A percentile compares a stretch with the other conserved stretches of the same genome.
Conservation (phyloP, 768 basidiomycete species). For the Phylloporus rhodoxanthus region DNA sequence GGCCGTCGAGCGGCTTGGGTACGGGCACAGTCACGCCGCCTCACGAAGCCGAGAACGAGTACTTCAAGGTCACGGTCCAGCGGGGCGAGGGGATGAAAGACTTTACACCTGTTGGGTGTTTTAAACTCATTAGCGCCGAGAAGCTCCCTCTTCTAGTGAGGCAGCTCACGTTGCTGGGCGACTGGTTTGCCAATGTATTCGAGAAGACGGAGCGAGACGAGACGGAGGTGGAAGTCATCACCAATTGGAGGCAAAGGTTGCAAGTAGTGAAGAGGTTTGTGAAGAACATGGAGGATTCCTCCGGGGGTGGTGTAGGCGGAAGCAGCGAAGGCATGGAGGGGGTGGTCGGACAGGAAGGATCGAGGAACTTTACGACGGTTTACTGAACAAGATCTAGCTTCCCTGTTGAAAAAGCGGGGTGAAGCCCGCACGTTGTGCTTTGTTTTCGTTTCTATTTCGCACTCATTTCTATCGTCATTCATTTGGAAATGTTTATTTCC, state of each 20-base stretch:
- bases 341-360: constrained; percentile 47
- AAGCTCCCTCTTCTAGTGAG: constrained; percentile 83
- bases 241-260: constrained; percentile 82
- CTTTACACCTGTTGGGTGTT: constrained; percentile 86
- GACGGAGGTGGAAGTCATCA: constrained; percentile 67
- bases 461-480: constrained; percentile 10
- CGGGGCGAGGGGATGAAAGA: constrained; percentile 87
- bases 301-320: not conserved
- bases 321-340: constrained; percentile 30
- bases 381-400: constrained; percentile 30
- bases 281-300: constrained; percentile 20
- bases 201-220: constrained; percentile 68
- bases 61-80: constrained; percentile 92
- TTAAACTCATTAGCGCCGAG: constrained; percentile 89
- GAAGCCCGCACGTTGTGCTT: not conserved
- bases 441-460: not conserved
- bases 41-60: constrained; percentile 80
- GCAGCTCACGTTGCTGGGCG: constrained; percentile 79
- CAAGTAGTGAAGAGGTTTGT: constrained; percentile 71
- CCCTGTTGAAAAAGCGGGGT: constrained; percentile 1
- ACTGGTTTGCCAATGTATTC: constrained; percentile 88
- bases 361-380: constrained; percentile 53
- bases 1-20: constrained; percentile 8
- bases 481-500: not conserved
- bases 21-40: constrained; percentile 2